Conservation (phyloP, 192 early-diverging fungal species). For the Funneliformis geosporum region DNA sequence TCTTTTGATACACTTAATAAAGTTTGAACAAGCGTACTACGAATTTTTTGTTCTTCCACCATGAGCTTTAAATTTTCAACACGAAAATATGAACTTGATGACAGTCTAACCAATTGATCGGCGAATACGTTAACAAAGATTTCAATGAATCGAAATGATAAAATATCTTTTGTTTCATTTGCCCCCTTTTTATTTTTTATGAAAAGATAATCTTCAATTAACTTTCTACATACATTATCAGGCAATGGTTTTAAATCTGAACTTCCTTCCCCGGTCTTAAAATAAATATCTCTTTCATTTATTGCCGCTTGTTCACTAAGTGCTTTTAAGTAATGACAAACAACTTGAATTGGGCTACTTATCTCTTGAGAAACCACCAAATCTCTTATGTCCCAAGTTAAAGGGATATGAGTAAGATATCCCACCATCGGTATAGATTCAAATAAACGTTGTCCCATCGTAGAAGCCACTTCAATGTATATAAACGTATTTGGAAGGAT, state of each 20-base stretch:
- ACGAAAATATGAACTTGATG: conserved; percentile 26
- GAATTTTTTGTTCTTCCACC: conserved; percentile 5
- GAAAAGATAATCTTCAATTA: conserved; percentile 32
- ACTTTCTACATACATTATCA: background rate
- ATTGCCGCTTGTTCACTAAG: background rate
- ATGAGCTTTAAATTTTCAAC: conserved; percentile 30
- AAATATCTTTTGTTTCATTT: background rate
- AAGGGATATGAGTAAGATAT: background rate
- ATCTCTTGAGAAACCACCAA: conserved; percentile 23
- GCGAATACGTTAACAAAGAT: conserved; percentile 34
- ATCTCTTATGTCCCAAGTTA: conserved; percentile 21
- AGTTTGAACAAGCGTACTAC: conserved; percentile 27
- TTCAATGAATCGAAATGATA: conserved; percentile 32
- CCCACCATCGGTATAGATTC: conserved; percentile 7
- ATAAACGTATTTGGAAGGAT: background rate
- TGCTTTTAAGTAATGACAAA: conserved; percentile 18
- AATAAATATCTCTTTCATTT: conserved; percentile 15
- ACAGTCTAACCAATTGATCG: conserved; percentile 35
- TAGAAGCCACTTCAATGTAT: conserved; percentile 32
- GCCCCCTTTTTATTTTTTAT: background rate
- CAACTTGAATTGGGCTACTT: conserved; percentile 14
- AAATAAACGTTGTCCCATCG: conserved; percentile 26
- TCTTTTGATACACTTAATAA: conserved; percentile 28
- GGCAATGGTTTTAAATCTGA: background rate
- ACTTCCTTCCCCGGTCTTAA: background rate